Conservation (phyloP, 768 basidiomycete genomes). For the Rhodosporidiobolus odoratus region DNA sequence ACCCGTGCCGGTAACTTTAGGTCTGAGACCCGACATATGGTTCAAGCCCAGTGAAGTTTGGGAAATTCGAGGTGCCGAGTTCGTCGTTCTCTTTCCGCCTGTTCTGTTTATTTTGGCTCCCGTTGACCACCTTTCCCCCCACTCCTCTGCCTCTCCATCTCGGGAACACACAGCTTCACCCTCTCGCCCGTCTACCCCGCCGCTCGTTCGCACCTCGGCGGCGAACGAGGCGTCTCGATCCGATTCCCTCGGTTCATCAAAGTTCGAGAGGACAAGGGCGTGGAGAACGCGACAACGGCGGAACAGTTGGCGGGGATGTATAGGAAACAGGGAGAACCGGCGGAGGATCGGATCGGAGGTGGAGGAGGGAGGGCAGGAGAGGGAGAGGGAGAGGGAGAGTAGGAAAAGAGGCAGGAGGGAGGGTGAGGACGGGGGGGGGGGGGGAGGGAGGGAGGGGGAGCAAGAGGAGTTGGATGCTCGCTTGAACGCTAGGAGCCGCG, state of each 20-base stretch:
- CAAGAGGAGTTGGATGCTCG: too few relatives aligned
- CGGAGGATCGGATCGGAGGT: neutral
- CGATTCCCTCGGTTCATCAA: slow-evolving; percentile 84
- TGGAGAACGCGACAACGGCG: slow-evolving; percentile 67
- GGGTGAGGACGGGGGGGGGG: neutral
- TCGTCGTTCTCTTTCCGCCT: neutral
- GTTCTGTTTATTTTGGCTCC: neutral
- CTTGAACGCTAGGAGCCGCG: too few relatives aligned
- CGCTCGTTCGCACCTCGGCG: slow-evolving; percentile 60
- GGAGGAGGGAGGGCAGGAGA: neutral
- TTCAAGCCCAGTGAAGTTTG: slow-evolving; percentile 55
- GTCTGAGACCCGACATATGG: slow-evolving; percentile 48
- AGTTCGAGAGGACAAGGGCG: slow-evolving; percentile 64
- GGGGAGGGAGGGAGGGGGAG: too few relatives aligned
- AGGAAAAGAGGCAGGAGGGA: neutral
- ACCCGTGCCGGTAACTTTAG: slow-evolving; percentile 39
- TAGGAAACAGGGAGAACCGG: slow-evolving; percentile 55
- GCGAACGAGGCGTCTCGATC: slow-evolving; percentile 66
- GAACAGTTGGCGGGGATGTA: slow-evolving; percentile 67
- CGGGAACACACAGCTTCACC: slow-evolving; percentile 25
- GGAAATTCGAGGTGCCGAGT: slow-evolving; percentile 64
- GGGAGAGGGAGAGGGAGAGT: neutral
- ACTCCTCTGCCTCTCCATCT: neutral
- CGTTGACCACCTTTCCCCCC: neutral
- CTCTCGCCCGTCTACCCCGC: slow-evolving; percentile 71